Percentiles rank a stretch among this genome's conserved stretches.
phyloP scores from a whole-genome alignment of 2,329 filamentous ascomycete species.

The Cordyceps javanica region DNA sequence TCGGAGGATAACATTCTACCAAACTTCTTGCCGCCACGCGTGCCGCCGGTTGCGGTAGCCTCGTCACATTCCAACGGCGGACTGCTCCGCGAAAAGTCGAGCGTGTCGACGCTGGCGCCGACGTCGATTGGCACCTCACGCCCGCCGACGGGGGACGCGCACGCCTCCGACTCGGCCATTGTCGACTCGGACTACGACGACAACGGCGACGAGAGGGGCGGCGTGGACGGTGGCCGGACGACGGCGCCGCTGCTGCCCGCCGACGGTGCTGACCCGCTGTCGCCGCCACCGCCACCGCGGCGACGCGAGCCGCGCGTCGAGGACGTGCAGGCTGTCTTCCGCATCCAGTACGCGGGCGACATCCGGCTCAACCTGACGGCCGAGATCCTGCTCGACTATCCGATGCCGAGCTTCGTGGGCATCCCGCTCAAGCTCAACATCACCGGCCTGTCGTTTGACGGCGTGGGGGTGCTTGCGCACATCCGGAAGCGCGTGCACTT shows the following conservation, averaged over 20 bases:
- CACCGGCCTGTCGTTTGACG: conserved; percentile 90
- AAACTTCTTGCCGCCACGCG: conserved; percentile 23
- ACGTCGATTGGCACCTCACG: conserved; percentile 48
- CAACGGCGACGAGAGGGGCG: conserved; percentile 23
- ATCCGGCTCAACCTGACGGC: conserved; percentile 84
- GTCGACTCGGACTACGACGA: conserved; percentile 31
- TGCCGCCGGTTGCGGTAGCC: background rate
- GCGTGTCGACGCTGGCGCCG: conserved; percentile 55
- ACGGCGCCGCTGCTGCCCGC: conserved; percentile 16
- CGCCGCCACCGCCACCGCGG: conserved; percentile 39
- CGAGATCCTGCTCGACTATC: conserved; percentile 93
- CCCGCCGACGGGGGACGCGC: conserved; percentile 50
- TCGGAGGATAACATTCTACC: conserved; percentile 36
- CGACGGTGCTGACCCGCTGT: conserved; percentile 20
- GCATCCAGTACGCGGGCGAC: conserved; percentile 83
- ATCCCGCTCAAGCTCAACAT: conserved; percentile 93
- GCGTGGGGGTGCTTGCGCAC: conserved; percentile 84
- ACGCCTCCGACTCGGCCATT: conserved; percentile 30
- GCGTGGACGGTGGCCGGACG: conserved; percentile 3
- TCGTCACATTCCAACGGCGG: conserved; percentile 35
- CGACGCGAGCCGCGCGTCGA: conserved; percentile 71
- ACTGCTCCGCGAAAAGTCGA: conserved; percentile 53
- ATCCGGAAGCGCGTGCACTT: conserved; percentile 87
- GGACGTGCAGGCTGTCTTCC: conserved; percentile 88
- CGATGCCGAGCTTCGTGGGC: conserved; percentile 96